A percentile compares a stretch with the other conserved stretches of the same genome.
Evolutionary conservation across 2,329 filamentous ascomycete species (phyloP).

Genomic region (Stemphylium lycopersici): DNA sequence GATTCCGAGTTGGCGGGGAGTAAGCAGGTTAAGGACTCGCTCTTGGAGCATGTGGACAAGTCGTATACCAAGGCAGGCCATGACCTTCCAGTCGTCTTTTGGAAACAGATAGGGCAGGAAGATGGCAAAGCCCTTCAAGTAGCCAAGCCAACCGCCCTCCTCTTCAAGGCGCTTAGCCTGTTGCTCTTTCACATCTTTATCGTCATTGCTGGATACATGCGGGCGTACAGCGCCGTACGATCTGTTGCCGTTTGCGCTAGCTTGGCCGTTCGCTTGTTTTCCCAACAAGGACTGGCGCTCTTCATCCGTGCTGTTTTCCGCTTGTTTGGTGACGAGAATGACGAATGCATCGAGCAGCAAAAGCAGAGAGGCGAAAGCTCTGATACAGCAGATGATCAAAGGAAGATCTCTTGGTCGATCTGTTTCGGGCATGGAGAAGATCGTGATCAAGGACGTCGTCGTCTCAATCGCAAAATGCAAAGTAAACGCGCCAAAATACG

Average conservation of each 20-base stretch:
- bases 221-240: conserved; percentile 44
- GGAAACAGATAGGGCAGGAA: conserved; percentile 84
- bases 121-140: conserved; percentile 74
- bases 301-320: conserved; percentile 54
- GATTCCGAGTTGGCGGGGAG: conserved; percentile 81
- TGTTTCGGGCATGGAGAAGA: conserved; percentile 21
- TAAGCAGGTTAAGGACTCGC: conserved; percentile 75
- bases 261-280: conserved; percentile 46
- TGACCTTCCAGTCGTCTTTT: conserved; percentile 68
- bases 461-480: conserved; percentile 42
- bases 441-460: conserved; percentile 33
- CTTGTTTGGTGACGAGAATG: conserved; percentile 34
- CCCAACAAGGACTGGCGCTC: conserved; percentile 66
- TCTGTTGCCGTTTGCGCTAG: conserved; percentile 47
- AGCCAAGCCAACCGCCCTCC: conserved; percentile 77
- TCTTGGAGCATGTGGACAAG: conserved; percentile 69
- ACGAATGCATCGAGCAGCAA: conserved; percentile 37
- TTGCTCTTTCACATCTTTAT: conserved; percentile 61
- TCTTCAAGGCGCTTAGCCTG: conserved; percentile 69
- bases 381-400: conserved; percentile 30
- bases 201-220: conserved; percentile 17
- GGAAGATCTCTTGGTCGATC: conserved; percentile 27
- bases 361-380: conserved; percentile 30
- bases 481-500: conserved; percentile 44
- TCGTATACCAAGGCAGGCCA: conserved; percentile 71